phyloP scores from a whole-genome alignment of 2,329 filamentous ascomycete species.

The Stagonosporopsis chrysanthemi region DNA sequence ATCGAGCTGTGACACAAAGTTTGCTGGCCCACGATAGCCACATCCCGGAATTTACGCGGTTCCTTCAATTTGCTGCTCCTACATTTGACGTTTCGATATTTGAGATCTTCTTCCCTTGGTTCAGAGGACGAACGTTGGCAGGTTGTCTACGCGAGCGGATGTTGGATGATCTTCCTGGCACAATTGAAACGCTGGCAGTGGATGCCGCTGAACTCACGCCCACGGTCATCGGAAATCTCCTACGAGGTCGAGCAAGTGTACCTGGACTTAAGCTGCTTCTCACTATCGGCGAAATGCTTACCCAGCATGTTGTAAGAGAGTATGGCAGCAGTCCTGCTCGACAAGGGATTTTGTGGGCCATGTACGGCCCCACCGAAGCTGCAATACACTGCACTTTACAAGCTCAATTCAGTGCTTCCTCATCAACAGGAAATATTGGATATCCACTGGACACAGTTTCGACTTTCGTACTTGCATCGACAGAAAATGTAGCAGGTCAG shows the following conservation, averaged over 20 bases:
- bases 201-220: conserved; percentile 91
- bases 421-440: conserved; percentile 74
- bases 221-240: conserved; percentile 80
- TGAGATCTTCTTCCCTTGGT: conserved; percentile 89
- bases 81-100: conserved; percentile 96
- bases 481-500: conserved; percentile 22
- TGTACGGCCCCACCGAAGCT: conserved; percentile 94
- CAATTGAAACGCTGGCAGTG: conserved; percentile 70
- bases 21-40: conserved; percentile 80
- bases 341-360: conserved; percentile 79
- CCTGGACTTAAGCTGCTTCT: conserved; percentile 75
- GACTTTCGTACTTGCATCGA: conserved; percentile 70
- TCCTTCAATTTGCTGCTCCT: conserved; percentile 89
- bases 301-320: conserved; percentile 75
- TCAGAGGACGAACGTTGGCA: conserved; percentile 75
- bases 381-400: conserved; percentile 89
- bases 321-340: conserved; percentile 69
- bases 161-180: conserved; percentile 75
- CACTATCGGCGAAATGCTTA: conserved; percentile 95
- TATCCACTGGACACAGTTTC: conserved; percentile 82
- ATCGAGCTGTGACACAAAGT: conserved; percentile 80
- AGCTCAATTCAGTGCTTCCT: conserved; percentile 63
- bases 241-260: conserved; percentile 71
- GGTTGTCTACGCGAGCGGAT: conserved; percentile 73
- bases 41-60: conserved; percentile 77